Evolutionary conservation across 2,329 filamentous ascomycete species (phyloP).

Genomic region (Alternaria conjuncta): DNA sequence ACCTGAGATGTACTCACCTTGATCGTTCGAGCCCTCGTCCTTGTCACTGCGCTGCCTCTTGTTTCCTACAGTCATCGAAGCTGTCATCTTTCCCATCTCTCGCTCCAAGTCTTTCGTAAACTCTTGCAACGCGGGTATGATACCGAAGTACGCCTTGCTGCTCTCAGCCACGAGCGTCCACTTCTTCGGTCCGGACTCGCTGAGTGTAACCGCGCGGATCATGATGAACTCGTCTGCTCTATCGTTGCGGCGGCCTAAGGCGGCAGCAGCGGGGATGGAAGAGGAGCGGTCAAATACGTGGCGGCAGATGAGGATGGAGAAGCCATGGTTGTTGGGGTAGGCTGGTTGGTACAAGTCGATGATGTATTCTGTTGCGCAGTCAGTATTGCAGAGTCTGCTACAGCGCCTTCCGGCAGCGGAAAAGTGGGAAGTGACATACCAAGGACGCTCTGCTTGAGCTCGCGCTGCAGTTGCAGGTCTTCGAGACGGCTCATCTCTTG

Average conservation of each 20-base stretch:
- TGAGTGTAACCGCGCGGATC: background rate
- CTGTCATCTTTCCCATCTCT: background rate
- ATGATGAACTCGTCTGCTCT: background rate
- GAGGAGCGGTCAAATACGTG: background rate
- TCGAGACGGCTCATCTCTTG: background rate
- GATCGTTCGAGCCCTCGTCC: background rate
- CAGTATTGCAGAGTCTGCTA: background rate
- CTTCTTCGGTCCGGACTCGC: background rate
- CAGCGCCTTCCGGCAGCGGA: background rate
- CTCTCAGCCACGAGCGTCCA: slow-evolving; percentile 6
- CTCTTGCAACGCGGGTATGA: slow-evolving; percentile 3
- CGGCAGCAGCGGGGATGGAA: background rate
- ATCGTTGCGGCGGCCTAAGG: background rate
- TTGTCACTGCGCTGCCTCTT: background rate
- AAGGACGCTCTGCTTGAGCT: background rate
- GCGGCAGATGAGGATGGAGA: slow-evolving; percentile 6
- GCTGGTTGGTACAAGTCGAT: background rate
- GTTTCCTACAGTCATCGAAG: background rate
- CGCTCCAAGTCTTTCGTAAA: slow-evolving; percentile 9
- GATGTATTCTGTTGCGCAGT: background rate
- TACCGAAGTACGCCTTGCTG: background rate
- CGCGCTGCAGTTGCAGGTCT: background rate
- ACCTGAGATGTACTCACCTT: background rate
- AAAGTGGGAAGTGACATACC: background rate
- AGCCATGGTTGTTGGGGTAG: slow-evolving; percentile 1